Evolutionary conservation across 2,329 filamentous ascomycete species (phyloP), one percentile per base, ranked within the genome.

Genomic region (Aspergillus felis): DNA sequence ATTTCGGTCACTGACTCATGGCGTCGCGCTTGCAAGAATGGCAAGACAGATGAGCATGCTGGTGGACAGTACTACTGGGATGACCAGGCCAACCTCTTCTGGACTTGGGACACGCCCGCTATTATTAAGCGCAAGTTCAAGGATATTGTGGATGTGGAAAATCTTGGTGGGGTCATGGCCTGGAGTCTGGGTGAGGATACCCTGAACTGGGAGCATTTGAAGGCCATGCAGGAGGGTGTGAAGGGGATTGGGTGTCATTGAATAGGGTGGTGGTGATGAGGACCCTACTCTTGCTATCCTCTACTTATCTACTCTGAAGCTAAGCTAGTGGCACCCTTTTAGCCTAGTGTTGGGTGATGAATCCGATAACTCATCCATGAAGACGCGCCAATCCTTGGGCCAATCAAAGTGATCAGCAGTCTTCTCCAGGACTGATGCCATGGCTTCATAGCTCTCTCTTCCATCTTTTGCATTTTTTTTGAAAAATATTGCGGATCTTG

Each of bases 21-120:
- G 67, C 70, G 75, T n/a, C 79, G 76, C 14, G 87, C 89, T 0
- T 68, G 78, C 51, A 64, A 72, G 0, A 60, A 81, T 9, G 86
- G 85, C 0, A 68, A 68, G 50, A 85, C 84, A 28, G 88, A 91
- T 61, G 70, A 79, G 1, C 62, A 74, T 1, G 72, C 76, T 2
- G 88, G 87, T 24, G 89, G 87, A 0, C 82, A 86, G 68, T 90
- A 87, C 68, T 91, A 84, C 72, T 89, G 83, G 79, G 89, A 92
- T 66, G 57, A 68, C 0, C 61, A 74, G 4, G 78, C 84, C 62
- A 74, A 81, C 54, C 69, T 87, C 29, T 92, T 88, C 81, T 92
- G 89, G 89, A 87, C 87, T 0, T 91, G 86, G 78, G 89, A 92
- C 59, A 88, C 85, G 0, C 78, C 81, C 0, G 77, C 79, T 6